A percentile compares a stretch with the other conserved stretches of the same genome.
Evolutionary conservation across 2,329 filamentous ascomycete species (phyloP).

Genomic region (Colletotrichum destructivum): DNA sequence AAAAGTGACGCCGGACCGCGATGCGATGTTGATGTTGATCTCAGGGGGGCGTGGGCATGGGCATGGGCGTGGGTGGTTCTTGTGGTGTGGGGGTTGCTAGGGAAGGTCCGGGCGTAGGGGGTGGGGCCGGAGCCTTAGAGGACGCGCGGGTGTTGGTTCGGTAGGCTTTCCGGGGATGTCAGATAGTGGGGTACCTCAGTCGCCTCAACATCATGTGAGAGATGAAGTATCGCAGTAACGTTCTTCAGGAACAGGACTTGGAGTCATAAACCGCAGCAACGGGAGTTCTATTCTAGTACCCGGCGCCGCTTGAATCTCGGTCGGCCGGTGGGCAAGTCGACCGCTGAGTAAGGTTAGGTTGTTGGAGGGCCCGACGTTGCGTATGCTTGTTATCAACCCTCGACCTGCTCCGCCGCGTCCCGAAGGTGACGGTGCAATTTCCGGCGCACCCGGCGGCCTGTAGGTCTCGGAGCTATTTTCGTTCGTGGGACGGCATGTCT

Average conservation of each 20-base stretch:
- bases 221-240: slow-evolving; percentile 1
- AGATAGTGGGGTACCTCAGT: not conserved
- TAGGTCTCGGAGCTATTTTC: not conserved
- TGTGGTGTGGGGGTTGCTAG: slow-evolving; percentile 31
- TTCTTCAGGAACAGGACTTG: not conserved
- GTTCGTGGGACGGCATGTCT: not conserved
- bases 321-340: not conserved
- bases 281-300: not conserved
- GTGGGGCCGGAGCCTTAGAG: not conserved
- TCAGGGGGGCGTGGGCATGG: slow-evolving; percentile 17
- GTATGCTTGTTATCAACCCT: not conserved
- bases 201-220: fast-evolving
- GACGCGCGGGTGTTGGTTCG: slow-evolving; percentile 8
- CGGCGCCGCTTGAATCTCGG: slow-evolving; percentile 3
- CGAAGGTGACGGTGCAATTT: slow-evolving; percentile 1
- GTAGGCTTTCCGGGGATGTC: not conserved
- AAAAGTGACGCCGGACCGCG: not conserved
- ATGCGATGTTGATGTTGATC: slow-evolving; percentile 37
- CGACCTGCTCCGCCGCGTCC: not conserved
- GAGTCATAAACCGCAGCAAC: not conserved
- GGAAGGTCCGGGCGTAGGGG: slow-evolving; percentile 3
- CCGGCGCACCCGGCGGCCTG: slow-evolving; percentile 1
- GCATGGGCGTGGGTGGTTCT: slow-evolving; percentile 10
- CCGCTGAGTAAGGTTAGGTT: too few relatives aligned
- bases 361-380: too few relatives aligned